Evolutionary conservation across 2,329 filamentous ascomycete genomes (phyloP).

Genomic region (Phaeosphaeriaceae sp.): DNA sequence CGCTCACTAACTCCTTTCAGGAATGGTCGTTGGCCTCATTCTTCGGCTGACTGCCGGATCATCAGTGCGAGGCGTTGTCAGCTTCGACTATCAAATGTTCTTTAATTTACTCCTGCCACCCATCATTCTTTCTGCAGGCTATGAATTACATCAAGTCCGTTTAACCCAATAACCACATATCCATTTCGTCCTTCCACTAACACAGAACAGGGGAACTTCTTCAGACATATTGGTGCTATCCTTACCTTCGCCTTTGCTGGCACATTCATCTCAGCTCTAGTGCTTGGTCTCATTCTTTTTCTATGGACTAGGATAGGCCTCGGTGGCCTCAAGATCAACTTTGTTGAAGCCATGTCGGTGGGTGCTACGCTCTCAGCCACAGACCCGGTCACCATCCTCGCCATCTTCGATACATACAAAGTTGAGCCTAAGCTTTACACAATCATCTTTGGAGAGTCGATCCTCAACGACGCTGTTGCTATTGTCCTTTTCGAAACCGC

Average conservation of each 20-base stretch:
- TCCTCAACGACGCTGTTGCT: conserved; percentile 96
- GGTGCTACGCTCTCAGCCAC: conserved; percentile 96
- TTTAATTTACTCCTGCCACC: conserved; percentile 98
- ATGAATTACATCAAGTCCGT: conserved; percentile 85
- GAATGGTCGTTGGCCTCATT: conserved; percentile 92
- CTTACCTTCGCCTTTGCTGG: conserved; percentile 97
- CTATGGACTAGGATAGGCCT: conserved; percentile 87
- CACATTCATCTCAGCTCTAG: conserved; percentile 95
- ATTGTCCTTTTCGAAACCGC: conserved; percentile 99
- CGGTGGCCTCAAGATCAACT: conserved; percentile 83
- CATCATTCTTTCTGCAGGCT: conserved; percentile 95
- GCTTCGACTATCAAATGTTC: conserved; percentile 99
- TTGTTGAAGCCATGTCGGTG: conserved; percentile 95
- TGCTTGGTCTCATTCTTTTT: conserved; percentile 86
- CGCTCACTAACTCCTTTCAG: conserved; percentile 55
- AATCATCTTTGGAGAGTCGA: conserved; percentile 97
- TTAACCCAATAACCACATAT: too few relatives aligned
- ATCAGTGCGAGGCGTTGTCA: conserved; percentile 87
- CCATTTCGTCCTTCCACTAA: too few relatives aligned
- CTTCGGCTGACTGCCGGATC: conserved; percentile 81
- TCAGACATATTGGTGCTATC: conserved; percentile 96
- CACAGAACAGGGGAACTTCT: conserved; percentile 79
- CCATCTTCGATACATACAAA: conserved; percentile 99
- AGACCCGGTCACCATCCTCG: conserved; percentile 95
- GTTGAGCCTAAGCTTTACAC: conserved; percentile 99